Evolutionary conservation across 352 stramenopile species (phyloP).

Genomic region (Phytopythium helicoides): DNA sequence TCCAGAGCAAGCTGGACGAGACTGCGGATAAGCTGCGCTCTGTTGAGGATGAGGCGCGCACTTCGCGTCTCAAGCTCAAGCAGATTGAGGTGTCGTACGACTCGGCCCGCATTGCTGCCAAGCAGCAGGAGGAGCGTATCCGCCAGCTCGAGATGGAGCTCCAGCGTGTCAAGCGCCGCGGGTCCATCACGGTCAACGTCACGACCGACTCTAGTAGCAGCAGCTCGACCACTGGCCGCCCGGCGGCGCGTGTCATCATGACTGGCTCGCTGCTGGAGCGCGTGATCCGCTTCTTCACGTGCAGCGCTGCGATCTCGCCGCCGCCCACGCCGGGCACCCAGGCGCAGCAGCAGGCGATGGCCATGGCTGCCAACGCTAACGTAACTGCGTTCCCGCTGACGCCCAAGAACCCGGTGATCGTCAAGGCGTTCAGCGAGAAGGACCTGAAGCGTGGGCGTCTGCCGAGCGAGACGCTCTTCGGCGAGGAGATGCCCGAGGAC

Average conservation of each 20-base stretch:
- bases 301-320: conserved; percentile 51
- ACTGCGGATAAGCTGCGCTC: conserved; percentile 40
- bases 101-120: conserved; percentile 46
- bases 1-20: conserved; percentile 36
- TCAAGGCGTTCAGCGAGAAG: conserved; percentile 24
- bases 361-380: conserved; percentile 17
- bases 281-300: conserved; percentile 86
- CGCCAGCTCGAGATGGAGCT: conserved; percentile 56
- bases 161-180: conserved; percentile 34
- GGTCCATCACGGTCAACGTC: conserved; percentile 6
- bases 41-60: conserved; percentile 43
- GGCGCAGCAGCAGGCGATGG: background rate
- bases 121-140: conserved; percentile 60
- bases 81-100: conserved; percentile 55
- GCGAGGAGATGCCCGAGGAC: conserved; percentile 33
- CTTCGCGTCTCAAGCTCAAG: conserved; percentile 49
- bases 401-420: conserved; percentile 33
- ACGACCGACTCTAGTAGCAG: conserved; percentile 5
- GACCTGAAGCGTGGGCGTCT: conserved; percentile 21
- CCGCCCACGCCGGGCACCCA: conserved; percentile 33
- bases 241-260: conserved; percentile 8
- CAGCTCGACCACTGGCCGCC: background rate
- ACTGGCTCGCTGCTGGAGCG: conserved; percentile 50
- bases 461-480: conserved; percentile 25
- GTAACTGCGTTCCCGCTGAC: conserved; percentile 23